Base-by-base conservation (phyloP, 768 basidiomycete species). In the Boletus insuetus region DNA sequence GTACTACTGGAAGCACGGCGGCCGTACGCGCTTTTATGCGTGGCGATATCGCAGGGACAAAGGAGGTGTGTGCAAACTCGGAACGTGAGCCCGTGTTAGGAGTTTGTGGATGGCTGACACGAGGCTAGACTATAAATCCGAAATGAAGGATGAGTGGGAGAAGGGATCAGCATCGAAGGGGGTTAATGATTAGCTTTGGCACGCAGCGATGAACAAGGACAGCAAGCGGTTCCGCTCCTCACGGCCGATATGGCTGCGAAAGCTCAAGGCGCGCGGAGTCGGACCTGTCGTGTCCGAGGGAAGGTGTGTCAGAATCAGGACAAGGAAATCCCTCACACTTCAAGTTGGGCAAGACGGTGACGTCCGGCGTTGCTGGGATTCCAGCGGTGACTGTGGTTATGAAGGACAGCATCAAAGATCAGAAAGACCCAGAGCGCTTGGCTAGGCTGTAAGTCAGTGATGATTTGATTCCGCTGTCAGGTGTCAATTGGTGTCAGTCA, bases 41-140 rank as follows among this genome's bases (percentile, higher is more conserved):
- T 50, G 54, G 60, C 49, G 64, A 64, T 69, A 65, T 60, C 58
- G 60, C 67, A 66, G 58, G 68, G 61, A 58, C 58, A 53, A 51
- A 49, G 50, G 57, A 49, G 57, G 67, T 55, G 59, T 52, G 59
- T 60, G 52, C 61, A 67, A 69, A 68, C 63, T 56, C 62, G 65
- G 67, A 64, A 66, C 51, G 58, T 53, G 41, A 67, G 51, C 51
- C 58, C 65, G 65, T 38, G 67, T 69, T 65, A 65, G 64, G 69
- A 69, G 67, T 46, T 56, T 56, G 52, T 66, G 61, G 38, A 60
- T 59, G 60, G 51, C 56, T 61, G 59, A 65, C 67, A 71, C 71
- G 69, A 73, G 69, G 71, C 65, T 62, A 61, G 53, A 55, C 66
- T 70, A 59, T 69, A 72, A 69, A 61, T 57, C 70, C 69, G 69